These are phyloP conservation scores for Parachlorella kessleri DNA, from an alignment of 139 green algal species.

Conservation along the genomic window DNA sequence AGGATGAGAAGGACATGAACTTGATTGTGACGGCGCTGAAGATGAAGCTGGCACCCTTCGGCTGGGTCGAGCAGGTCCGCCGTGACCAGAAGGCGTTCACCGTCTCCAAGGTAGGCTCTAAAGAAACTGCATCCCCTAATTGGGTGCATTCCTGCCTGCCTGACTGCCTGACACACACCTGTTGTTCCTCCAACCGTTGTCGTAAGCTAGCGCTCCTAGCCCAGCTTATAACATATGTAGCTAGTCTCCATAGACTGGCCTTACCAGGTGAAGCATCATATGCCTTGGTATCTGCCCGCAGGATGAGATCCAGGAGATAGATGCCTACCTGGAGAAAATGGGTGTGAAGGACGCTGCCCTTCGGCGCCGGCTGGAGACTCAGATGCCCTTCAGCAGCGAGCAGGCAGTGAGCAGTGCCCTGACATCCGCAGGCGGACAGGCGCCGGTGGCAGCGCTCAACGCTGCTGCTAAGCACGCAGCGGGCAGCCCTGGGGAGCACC, in stretches of 20 bases:
- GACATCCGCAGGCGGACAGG: not conserved
- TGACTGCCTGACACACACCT: too few relatives aligned
- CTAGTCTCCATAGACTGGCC: too few relatives aligned
- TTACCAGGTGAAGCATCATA: too few relatives aligned
- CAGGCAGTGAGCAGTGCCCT: constrained; percentile 5
- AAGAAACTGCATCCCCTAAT: too few relatives aligned
- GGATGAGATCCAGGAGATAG: constrained; percentile 69
- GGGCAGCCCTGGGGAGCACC: not conserved
- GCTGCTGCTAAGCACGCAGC: not conserved
- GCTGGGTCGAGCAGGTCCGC: constrained; percentile 49
- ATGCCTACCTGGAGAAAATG: constrained; percentile 83
- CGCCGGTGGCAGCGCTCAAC: constrained; percentile 24
- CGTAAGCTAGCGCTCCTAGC: too few relatives aligned
- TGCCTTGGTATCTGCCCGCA: constrained; percentile 24
- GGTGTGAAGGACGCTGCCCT: constrained; percentile 60
- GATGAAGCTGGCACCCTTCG: constrained; percentile 49
- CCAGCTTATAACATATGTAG: too few relatives aligned
- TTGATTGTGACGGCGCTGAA: constrained; percentile 59
- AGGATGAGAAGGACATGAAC: constrained; percentile 59
- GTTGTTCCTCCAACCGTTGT: too few relatives aligned
- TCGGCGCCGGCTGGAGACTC: constrained; percentile 42
- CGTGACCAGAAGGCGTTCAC: constrained; percentile 10
- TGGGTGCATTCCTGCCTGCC: too few relatives aligned
- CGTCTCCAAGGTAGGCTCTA: not conserved
- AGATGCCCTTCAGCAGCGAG: constrained; percentile 33